These are phyloP conservation scores for Chlorella sp. DNA, from an alignment of 139 green algal genomes.

Conservation along the genomic window DNA sequence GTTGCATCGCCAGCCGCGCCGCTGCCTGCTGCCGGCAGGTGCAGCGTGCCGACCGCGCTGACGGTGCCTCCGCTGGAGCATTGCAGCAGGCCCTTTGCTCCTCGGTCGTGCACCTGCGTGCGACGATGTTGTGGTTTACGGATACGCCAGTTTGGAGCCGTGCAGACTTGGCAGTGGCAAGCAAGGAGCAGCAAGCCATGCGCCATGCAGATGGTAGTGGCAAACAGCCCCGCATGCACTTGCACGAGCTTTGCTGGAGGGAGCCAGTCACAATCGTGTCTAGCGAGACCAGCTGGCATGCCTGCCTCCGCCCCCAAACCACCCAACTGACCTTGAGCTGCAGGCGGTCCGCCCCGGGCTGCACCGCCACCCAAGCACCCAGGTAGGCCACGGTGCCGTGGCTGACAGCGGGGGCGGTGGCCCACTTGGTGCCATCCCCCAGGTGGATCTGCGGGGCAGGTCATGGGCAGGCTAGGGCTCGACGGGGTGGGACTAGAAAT, in stretches of 20 bases:
- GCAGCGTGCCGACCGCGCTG: background rate
- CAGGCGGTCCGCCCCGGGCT: background rate
- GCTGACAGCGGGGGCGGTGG: background rate
- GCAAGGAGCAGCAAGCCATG: no score
- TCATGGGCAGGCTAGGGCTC: no score
- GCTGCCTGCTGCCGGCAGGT: background rate
- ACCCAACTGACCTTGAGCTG: background rate
- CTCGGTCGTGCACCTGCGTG: slow-evolving; percentile 6
- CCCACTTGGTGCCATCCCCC: background rate
- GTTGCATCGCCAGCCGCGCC: background rate
- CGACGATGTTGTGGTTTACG: background rate
- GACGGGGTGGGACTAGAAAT: no score
- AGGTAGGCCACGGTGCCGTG: slow-evolving; percentile 3
- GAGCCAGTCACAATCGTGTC: no score
- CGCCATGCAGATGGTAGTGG: no score
- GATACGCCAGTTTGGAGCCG: no score
- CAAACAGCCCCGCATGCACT: no score
- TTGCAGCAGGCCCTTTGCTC: background rate
- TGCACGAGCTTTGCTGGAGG: no score
- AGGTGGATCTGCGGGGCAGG: background rate
- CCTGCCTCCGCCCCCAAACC: no score
- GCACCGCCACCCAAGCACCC: slow-evolving; percentile 26
- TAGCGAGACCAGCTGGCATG: no score
- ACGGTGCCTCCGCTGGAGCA: background rate
- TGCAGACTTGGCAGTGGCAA: no score